A percentile compares a stretch with the other conserved stretches of the same genome.
Evolutionary conservation across 768 basidiomycete genomes (phyloP).

Genomic region (Leccinum incarnatum): DNA sequence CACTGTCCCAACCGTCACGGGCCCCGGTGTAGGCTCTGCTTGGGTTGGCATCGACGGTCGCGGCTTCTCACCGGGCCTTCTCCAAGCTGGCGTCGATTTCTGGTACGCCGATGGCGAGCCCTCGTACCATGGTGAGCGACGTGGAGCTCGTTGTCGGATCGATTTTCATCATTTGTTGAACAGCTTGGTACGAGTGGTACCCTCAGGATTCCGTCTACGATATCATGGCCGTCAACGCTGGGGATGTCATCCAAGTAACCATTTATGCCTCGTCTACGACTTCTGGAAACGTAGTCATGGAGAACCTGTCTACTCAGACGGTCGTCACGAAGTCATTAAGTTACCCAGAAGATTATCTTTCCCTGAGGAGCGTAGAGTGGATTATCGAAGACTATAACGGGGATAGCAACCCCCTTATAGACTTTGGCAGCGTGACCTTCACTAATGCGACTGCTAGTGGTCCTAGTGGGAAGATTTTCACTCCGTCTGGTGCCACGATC

Average conservation of each 20-base stretch:
- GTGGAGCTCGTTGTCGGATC: neutral
- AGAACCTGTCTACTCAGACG: conserved; percentile 19
- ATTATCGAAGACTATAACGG: conserved; percentile 23
- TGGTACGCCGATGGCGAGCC: neutral
- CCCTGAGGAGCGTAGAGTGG: conserved; percentile 20
- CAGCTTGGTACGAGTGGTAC: conserved; percentile 26
- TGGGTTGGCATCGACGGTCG: conserved; percentile 19
- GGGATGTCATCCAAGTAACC: conserved; percentile 17
- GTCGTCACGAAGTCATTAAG: conserved; percentile 3
- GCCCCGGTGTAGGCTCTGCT: conserved; percentile 1
- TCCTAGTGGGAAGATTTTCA: conserved; percentile 2
- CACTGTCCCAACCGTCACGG: conserved; percentile 5
- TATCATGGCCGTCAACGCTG: conserved; percentile 11
- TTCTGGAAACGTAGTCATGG: conserved; percentile 16
- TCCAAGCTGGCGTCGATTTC: conserved; percentile 17
- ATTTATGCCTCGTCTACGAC: conserved; percentile 18
- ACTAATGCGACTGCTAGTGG: conserved; percentile 8
- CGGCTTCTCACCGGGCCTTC: conserved; percentile 5
- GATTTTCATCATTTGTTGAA: neutral
- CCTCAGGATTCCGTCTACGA: conserved; percentile 15
- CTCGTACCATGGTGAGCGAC: conserved; percentile 8
- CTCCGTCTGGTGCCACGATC: conserved; percentile 8
- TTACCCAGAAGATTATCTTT: conserved; percentile 18
- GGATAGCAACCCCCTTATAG: conserved; percentile 7
- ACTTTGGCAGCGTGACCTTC: conserved; percentile 24